Evolutionary conservation across 2,329 filamentous ascomycete genomes (phyloP).

Genomic region (Neofusicoccum umdonicola): DNA sequence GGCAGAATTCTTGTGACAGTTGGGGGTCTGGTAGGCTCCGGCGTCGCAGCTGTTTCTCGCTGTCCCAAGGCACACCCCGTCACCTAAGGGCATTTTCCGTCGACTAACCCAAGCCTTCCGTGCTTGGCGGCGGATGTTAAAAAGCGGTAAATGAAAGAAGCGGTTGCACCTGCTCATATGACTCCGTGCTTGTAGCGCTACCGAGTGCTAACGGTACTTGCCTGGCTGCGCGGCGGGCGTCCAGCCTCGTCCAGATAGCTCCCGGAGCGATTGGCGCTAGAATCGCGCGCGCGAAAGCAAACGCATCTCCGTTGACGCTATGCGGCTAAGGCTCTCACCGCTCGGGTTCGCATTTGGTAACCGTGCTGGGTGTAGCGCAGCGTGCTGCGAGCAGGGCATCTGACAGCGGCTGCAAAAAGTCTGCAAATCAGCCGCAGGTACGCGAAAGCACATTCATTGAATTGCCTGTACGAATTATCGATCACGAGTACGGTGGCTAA

Average conservation of each 20-base stretch:
- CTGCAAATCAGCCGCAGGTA: conserved; percentile 15
- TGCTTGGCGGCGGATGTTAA: conserved; percentile 13
- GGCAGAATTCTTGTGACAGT: neutral
- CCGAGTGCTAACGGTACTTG: conserved; percentile 9
- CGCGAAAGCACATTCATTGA: neutral
- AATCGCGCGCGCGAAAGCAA: neutral
- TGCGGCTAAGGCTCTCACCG: neutral
- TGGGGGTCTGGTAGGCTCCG: neutral
- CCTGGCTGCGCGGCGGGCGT: neutral
- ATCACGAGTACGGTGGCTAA: conserved; percentile 9
- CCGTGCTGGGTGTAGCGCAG: neutral
- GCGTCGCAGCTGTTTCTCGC: neutral
- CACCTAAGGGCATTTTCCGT: conserved; percentile 5
- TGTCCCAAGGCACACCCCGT: neutral
- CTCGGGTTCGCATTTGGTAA: neutral
- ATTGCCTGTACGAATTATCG: conserved; percentile 12
- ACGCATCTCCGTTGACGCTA: conserved; percentile 3
- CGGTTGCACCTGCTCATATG: conserved; percentile 3
- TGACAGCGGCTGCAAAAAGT: conserved; percentile 6
- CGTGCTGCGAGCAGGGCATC: neutral
- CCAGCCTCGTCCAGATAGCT: neutral
- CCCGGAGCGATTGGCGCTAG: neutral
- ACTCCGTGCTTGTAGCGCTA: neutral
- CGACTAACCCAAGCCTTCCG: conserved; percentile 1
- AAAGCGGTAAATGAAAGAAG: conserved; percentile 12